Evolutionary conservation across 345 rosid species (phyloP).

Genomic region (Orychophragmus violaceus): DNA sequence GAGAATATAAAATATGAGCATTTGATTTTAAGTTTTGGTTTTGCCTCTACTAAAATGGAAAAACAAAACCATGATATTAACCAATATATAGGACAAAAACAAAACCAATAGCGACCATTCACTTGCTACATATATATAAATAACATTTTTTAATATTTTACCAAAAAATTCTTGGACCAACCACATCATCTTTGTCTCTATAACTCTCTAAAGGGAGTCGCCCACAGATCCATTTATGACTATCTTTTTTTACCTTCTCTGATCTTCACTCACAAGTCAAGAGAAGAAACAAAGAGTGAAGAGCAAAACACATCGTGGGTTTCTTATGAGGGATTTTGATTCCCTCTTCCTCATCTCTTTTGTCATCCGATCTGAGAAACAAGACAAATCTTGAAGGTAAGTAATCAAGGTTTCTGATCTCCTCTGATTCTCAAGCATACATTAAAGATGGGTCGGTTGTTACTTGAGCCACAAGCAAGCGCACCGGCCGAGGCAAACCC

Average conservation of each 20-base stretch:
- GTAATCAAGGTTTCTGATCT: neutral
- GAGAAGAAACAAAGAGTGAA: slow-evolving; percentile 12
- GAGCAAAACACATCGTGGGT: neutral
- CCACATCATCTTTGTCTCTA: slow-evolving; percentile 18
- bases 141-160: neutral
- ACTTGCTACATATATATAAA: slow-evolving; percentile 20
- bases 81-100: neutral
- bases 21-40: neutral
- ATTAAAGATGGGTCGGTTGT: slow-evolving; percentile 22
- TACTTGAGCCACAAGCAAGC: slow-evolving; percentile 20
- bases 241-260: neutral
- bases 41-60: neutral
- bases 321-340: neutral
- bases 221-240: slow-evolving; percentile 19
- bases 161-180: slow-evolving; percentile 12
- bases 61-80: neutral
- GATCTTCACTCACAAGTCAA: slow-evolving; percentile 20
- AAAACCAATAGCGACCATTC: slow-evolving; percentile 15
- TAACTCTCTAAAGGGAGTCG: slow-evolving; percentile 6
- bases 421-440: neutral
- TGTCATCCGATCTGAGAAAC: neutral
- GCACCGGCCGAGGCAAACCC: slow-evolving; percentile 11
- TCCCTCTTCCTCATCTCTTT: neutral
- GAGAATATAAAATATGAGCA: neutral
- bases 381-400: slow-evolving; percentile 16